Evolutionary conservation across 768 basidiomycete genomes (phyloP), one percentile per base, ranked within the genome.

Genomic region (Cystobasidium ongulense): DNA sequence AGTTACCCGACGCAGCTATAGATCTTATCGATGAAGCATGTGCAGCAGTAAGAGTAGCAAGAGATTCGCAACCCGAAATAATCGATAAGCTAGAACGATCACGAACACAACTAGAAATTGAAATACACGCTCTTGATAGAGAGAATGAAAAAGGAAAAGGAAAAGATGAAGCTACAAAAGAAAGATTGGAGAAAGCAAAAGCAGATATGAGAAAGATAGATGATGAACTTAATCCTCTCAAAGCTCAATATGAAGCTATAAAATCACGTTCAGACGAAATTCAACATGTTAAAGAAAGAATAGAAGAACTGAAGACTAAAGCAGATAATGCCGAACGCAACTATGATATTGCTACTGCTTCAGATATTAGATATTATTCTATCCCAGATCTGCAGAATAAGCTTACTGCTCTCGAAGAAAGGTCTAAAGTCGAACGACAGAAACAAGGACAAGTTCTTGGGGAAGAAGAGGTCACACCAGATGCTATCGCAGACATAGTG

Each of bases 1-100:
- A 82, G 71, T 79, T 84, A 15, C 83, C 83, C 38, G 83, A 83
- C 73, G 81, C 81, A 0, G 70, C 76, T 21, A 81, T 83, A 74
- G 93, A 95, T 80, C 85, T 96, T 1, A 87, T 97, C 0, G 95
- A 98, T 81, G 95, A 97, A 81, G 93, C 93, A 1, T 90, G 91
- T 0, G 90, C 90, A 1, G 85, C 91, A 0, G 84, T 97, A 3
- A 90, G 93, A 73, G 92, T 97, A 29, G 91, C 91, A 31, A 88
- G 92, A 52, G 95, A 99, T 83, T 97, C 93, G 0, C 87, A 90
- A 74, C 95, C 95, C 0, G 95, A 98, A 82, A 89, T 86, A 1
- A 90, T 98, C 78, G 95, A 98, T 82, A 88, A 88, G 76, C 85
- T 97, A 21, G 91, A 95, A 79, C 88, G 93, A 23, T 85, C 85